phyloP scores from a whole-genome alignment of 139 green algal species.

The Chlorella vulgaris region DNA sequence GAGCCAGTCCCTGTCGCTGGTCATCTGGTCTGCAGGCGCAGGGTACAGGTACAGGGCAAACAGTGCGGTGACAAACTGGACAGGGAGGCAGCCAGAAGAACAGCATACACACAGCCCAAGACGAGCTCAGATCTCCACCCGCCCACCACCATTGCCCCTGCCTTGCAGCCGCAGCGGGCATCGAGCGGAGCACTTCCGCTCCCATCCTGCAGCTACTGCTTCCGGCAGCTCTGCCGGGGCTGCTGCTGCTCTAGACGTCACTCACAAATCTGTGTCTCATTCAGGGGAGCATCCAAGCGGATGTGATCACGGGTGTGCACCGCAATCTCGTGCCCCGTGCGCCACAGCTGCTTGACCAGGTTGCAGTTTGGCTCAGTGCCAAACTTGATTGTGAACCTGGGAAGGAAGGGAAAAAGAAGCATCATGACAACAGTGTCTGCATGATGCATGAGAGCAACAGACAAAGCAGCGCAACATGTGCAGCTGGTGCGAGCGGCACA shows the following conservation, averaged over 20 bases:
- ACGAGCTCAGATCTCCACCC: too few species aligned
- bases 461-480: too few species aligned
- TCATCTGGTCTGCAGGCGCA: constrained; percentile 23
- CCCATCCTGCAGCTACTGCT: too few species aligned
- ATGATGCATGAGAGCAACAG: too few species aligned
- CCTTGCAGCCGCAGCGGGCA: too few species aligned
- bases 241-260: neutral
- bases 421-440: neutral
- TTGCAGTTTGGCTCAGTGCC: constrained; percentile 27
- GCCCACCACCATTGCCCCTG: too few species aligned
- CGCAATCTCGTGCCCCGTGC: constrained; percentile 24
- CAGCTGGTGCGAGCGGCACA: too few species aligned
- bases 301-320: constrained; percentile 32
- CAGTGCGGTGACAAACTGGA: too few species aligned
- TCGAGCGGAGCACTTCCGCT: too few species aligned
- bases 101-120: too few species aligned
- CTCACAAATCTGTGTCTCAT: constrained; percentile 2
- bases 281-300: neutral
- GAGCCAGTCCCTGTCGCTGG: constrained; percentile 5
- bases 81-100: neutral
- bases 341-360: constrained; percentile 28
- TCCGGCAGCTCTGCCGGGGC: too few species aligned
- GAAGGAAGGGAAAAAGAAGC: neutral
- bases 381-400: constrained; percentile 19
- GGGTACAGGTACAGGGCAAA: neutral